Conservation (phyloP, 164 flowering plant species). For the Taxillus chinensis region DNA sequence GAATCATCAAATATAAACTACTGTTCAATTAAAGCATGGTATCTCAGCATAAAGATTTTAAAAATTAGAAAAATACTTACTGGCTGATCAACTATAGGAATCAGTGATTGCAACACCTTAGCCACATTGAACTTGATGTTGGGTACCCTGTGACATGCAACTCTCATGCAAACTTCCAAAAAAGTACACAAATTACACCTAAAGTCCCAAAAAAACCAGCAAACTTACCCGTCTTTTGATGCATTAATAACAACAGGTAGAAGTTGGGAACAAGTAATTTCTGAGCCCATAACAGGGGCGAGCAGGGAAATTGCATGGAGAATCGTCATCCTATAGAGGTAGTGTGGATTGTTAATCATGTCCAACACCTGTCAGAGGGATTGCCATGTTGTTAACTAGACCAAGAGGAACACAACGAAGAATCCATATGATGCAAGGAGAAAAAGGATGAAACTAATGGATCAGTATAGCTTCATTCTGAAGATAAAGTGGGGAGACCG, state of each 20-base stretch:
- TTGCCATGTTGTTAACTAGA: neutral
- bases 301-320: conserved; percentile 6
- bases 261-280: conserved; percentile 5
- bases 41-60: no score
- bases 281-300: conserved; percentile 7
- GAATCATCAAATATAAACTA: no score
- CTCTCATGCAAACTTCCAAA: neutral
- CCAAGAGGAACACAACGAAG: neutral
- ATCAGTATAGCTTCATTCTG: no score
- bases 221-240: neutral
- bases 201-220: neutral
- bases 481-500: no score
- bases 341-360: conserved; percentile 7
- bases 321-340: conserved; percentile 7
- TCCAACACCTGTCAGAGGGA: conserved; percentile 4
- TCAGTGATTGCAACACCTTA: conserved; percentile 85
- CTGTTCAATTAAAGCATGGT: no score
- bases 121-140: conserved; percentile 95
- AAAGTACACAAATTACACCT: neutral
- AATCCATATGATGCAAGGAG: neutral
- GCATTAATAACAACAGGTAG: conserved; percentile 3
- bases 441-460: no score
- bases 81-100: conserved; percentile 76
- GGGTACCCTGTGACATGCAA: conserved; percentile 57
- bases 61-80: conserved; percentile 29